phyloP scores from a whole-genome alignment of 495 filamentous ascomycete genomes.

The Evernia prunastri region DNA sequence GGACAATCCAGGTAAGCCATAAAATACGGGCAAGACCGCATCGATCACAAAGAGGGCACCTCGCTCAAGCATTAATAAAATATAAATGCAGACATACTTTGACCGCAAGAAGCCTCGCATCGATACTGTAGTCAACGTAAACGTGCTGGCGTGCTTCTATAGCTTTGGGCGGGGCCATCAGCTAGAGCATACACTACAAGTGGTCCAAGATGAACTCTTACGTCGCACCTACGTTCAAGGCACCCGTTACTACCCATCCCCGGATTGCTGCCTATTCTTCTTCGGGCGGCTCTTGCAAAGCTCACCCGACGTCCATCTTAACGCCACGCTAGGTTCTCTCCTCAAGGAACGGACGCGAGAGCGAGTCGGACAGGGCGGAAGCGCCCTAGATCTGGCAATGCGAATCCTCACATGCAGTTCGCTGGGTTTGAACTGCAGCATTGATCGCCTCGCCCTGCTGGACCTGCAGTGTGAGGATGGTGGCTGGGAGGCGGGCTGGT shows the following conservation, averaged over 20 bases:
- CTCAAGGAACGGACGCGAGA: slow-evolving; percentile 3
- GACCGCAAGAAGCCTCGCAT: slow-evolving; percentile 9
- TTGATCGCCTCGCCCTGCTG: slow-evolving; percentile 1
- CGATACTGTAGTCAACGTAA: slow-evolving; percentile 5
- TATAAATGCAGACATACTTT: slow-evolving; percentile 8
- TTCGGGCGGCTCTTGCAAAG: slow-evolving; percentile 5
- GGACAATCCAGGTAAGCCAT: slow-evolving; percentile 7
- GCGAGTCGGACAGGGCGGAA: slow-evolving; percentile 2
- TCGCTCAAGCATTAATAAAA: background rate
- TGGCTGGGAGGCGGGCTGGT: slow-evolving; percentile 1
- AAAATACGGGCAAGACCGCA: background rate
- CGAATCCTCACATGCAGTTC: background rate
- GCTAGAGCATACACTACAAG: slow-evolving; percentile 2
- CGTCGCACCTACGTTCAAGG: slow-evolving; percentile 2
- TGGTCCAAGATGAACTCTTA: background rate
- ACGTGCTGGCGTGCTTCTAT: slow-evolving; percentile 10
- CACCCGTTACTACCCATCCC: slow-evolving; percentile 7
- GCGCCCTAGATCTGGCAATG: slow-evolving; percentile 5
- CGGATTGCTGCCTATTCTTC: slow-evolving; percentile 2
- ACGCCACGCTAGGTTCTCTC: slow-evolving; percentile 2
- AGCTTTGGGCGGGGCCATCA: background rate
- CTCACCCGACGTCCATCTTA: background rate
- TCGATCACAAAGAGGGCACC: background rate
- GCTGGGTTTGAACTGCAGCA: background rate
- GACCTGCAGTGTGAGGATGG: background rate